Percentiles rank a stretch among this genome's conserved stretches.
These are phyloP conservation scores for Debaryomyces maramus DNA, from an alignment of 805 yeast species.

Conservation along the genomic window DNA sequence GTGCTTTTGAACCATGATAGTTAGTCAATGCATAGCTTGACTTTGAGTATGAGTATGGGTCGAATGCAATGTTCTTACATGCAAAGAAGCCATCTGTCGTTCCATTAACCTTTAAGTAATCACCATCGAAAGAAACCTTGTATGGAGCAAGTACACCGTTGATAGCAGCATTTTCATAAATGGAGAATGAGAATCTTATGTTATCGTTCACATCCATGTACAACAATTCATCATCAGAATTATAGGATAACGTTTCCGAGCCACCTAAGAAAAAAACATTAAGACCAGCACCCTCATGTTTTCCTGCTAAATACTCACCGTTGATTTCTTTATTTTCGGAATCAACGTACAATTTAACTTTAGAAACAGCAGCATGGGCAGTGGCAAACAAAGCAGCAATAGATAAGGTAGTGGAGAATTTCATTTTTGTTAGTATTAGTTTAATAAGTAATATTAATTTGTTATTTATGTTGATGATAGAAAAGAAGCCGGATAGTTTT, in stretches of 20 bases:
- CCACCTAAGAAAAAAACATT: conserved; percentile 36
- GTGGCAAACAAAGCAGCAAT: neutral
- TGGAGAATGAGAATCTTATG: neutral
- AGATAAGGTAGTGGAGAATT: conserved; percentile 1
- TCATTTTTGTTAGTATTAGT: neutral
- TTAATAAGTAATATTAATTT: too few species aligned
- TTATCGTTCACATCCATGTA: neutral
- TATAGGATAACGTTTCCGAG: conserved; percentile 22
- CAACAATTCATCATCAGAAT: conserved; percentile 2
- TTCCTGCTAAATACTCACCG: conserved; percentile 26
- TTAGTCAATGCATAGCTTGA: conserved; percentile 16
- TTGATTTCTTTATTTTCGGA: conserved; percentile 26
- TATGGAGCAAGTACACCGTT: conserved; percentile 10
- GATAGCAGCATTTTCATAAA: conserved; percentile 10
- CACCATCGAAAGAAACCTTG: conserved; percentile 14
- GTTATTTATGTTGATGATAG: too few species aligned
- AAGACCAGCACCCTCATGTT: conserved; percentile 49
- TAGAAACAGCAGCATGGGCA: conserved; percentile 5
- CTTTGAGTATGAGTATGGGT: conserved; percentile 29
- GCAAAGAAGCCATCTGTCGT: conserved; percentile 22
- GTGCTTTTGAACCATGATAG: neutral
- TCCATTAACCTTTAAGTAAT: conserved; percentile 16
- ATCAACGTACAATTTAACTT: conserved; percentile 20
- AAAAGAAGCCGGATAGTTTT: too few species aligned
- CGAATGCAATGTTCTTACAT: conserved; percentile 23